Conservation (phyloP, 1,139 yeast species). For the Geotrichum klebahnii region DNA sequence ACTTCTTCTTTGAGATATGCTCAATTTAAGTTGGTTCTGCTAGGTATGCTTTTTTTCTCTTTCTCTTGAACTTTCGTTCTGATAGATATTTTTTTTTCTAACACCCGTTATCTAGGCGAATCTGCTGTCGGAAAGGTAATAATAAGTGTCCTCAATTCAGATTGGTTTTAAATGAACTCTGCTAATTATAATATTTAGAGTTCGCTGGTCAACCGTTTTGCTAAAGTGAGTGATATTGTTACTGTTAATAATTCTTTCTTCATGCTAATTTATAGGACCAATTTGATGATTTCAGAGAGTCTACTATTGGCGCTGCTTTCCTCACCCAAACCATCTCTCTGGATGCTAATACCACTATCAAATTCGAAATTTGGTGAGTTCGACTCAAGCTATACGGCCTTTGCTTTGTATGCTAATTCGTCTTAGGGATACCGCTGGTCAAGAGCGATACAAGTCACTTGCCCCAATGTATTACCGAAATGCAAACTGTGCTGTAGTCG, state of each 20-base stretch:
- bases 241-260: neutral
- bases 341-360: slow-evolving; percentile 50
- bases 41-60: slow-evolving; percentile 41
- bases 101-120: slow-evolving; percentile 50
- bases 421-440: slow-evolving; percentile 89
- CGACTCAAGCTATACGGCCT: neutral
- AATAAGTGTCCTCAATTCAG: too few relatives aligned
- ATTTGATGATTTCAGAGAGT: slow-evolving; percentile 89
- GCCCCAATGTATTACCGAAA: slow-evolving; percentile 91
- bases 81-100: slow-evolving; percentile 5
- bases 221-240: slow-evolving; percentile 45
- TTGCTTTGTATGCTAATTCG: neutral
- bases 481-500: slow-evolving; percentile 83
- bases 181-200: slow-evolving; percentile 38
- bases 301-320: slow-evolving; percentile 97
- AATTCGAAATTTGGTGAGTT: slow-evolving; percentile 45
- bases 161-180: too few relatives aligned
- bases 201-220: slow-evolving; percentile 88
- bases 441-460: slow-evolving; percentile 79
- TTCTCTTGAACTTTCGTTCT: neutral
- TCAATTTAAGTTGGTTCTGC: slow-evolving; percentile 78
- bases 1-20: slow-evolving; percentile 44
- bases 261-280: slow-evolving; percentile 49
- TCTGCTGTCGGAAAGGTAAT: slow-evolving; percentile 86
- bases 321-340: slow-evolving; percentile 80